A percentile compares a stretch with the other conserved stretches of the same genome.
Evolutionary conservation across 371 early-diverging fungal species (phyloP).

Genomic region (Parasitella parasitica): DNA sequence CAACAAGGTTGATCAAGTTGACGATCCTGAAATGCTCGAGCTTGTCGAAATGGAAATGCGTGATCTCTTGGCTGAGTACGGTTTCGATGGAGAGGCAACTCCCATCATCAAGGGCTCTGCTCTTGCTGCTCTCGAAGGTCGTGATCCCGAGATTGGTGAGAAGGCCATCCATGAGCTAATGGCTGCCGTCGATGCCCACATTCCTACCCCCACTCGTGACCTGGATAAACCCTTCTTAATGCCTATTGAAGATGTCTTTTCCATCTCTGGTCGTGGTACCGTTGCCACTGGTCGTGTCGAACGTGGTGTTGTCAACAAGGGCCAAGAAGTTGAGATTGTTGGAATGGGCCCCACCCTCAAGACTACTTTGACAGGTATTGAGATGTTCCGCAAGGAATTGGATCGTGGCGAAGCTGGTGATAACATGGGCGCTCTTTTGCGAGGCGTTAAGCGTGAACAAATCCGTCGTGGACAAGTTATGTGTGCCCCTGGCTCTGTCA

Average conservation of each 20-base stretch:
- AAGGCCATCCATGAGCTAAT: slow-evolving; percentile 88
- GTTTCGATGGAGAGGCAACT: slow-evolving; percentile 91
- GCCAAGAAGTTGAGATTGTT: slow-evolving; percentile 94
- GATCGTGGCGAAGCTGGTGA: slow-evolving; percentile 98
- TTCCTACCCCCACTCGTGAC: slow-evolving; percentile 93
- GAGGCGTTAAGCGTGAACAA: slow-evolving; percentile 97
- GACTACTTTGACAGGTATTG: slow-evolving; percentile 94
- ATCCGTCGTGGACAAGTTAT: slow-evolving; percentile 95
- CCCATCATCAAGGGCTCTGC: slow-evolving; percentile 97
- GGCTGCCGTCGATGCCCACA: slow-evolving; percentile 91
- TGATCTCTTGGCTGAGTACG: slow-evolving; percentile 89
- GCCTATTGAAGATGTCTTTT: slow-evolving; percentile 97
- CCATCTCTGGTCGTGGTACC: slow-evolving; percentile 98
- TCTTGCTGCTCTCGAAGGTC: slow-evolving; percentile 93
- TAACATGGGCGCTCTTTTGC: slow-evolving; percentile 95
- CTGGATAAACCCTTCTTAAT: slow-evolving; percentile 98
- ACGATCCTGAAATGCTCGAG: slow-evolving; percentile 96
- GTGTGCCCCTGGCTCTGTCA: slow-evolving; percentile 89
- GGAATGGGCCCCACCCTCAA: slow-evolving; percentile 88
- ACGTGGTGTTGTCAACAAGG: slow-evolving; percentile 93
- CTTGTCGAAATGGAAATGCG: slow-evolving; percentile 99
- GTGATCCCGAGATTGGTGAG: slow-evolving; percentile 90
- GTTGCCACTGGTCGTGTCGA: slow-evolving; percentile 98
- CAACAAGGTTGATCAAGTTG: slow-evolving; percentile 98
- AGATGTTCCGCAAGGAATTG: slow-evolving; percentile 99